Evolutionary conservation across 202 grass and related monocot genomes (phyloP).

Genomic region (Cymbopogon flexuosus): DNA sequence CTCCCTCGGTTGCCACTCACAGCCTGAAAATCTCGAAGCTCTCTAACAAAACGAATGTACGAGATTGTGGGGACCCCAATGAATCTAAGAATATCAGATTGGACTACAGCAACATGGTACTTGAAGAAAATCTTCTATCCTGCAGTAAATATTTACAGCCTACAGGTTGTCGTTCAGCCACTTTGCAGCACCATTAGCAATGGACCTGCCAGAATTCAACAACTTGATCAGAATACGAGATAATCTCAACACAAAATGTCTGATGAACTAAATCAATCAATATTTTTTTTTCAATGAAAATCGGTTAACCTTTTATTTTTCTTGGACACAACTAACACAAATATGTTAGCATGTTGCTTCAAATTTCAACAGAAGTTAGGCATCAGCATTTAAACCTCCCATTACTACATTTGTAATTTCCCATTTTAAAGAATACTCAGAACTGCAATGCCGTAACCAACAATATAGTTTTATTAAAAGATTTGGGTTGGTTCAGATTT

Average conservation of each 20-base stretch:
- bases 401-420: not conserved
- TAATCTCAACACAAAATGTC: not conserved
- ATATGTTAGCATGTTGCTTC: not conserved
- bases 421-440: not conserved
- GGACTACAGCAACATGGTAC: not conserved
- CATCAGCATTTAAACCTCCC: slow-evolving; percentile 4
- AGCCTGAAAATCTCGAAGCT: slow-evolving; percentile 16
- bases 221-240: slow-evolving; percentile 20
- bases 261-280: not conserved
- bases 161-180: slow-evolving; percentile 73
- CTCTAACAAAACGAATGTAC: slow-evolving; percentile 24
- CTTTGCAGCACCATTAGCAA: slow-evolving; percentile 51
- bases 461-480: not conserved
- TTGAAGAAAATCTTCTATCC: not conserved
- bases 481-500: not conserved
- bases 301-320: not conserved
- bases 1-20: not conserved
- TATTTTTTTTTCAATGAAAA: not conserved
- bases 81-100: slow-evolving; percentile 35
- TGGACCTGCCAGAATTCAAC: slow-evolving; percentile 47
- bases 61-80: slow-evolving; percentile 3
- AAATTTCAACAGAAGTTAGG: slow-evolving; percentile 1
- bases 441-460: not conserved
- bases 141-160: slow-evolving; percentile 39
- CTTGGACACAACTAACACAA: not conserved